Evolutionary conservation across 1,139 yeast species (phyloP).

Genomic region (Diutina pseudorugosa): DNA sequence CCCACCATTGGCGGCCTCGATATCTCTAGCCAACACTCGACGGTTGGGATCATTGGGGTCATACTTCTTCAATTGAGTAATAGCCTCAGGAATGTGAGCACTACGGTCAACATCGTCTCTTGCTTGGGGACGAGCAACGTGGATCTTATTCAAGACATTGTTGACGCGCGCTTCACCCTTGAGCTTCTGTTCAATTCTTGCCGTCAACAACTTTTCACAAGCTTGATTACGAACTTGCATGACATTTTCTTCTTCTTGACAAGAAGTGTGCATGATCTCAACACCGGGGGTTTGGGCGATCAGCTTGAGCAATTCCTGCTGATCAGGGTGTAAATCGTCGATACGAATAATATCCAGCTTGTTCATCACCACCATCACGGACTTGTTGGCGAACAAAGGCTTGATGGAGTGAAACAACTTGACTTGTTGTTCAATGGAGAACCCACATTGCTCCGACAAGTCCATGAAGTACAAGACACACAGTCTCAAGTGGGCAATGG

Average conservation of each 20-base stretch:
- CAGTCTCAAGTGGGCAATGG: conserved; percentile 95
- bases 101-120: conserved; percentile 80
- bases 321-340: conserved; percentile 71
- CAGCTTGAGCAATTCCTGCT: conserved; percentile 58
- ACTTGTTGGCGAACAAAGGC: conserved; percentile 93
- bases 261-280: conserved; percentile 86
- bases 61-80: conserved; percentile 45
- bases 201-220: conserved; percentile 88
- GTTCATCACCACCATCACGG: conserved; percentile 91
- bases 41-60: conserved; percentile 76
- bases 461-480: conserved; percentile 97
- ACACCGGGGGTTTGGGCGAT: conserved; percentile 62
- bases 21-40: conserved; percentile 71
- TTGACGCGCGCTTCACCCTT: conserved; percentile 86
- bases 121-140: conserved; percentile 80
- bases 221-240: conserved; percentile 96
- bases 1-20: conserved; percentile 93
- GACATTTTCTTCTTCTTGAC: conserved; percentile 88
- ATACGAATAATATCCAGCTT: conserved; percentile 82
- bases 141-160: conserved; percentile 87
- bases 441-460: conserved; percentile 97
- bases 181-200: conserved; percentile 93
- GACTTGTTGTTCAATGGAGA: conserved; percentile 93
- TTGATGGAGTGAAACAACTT: conserved; percentile 92
- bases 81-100: conserved; percentile 73